Conservation (phyloP, 2,329 filamentous ascomycete genomes). For the Monilinia laxa region DNA sequence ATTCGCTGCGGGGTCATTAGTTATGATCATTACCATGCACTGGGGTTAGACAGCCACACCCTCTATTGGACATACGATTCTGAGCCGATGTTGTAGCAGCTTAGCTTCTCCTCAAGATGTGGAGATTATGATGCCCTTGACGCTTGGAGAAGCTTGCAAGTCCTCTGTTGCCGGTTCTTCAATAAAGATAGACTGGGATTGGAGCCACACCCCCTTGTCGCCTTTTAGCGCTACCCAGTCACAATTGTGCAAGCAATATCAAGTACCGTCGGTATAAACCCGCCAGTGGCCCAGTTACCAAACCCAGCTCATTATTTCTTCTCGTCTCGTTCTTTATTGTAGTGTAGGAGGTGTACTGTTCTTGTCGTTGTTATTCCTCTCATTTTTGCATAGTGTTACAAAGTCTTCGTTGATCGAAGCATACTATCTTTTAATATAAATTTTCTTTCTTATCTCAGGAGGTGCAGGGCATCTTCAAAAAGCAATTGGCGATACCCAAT, state of each 20-base stretch:
- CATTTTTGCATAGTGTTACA: constrained; percentile 26
- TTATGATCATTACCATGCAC: constrained; percentile 1
- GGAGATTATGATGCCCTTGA: constrained; percentile 16
- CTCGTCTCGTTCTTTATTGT: constrained; percentile 20
- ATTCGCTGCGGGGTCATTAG: constrained; percentile 5
- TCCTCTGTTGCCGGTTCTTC: constrained; percentile 23
- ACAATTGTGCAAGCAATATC: constrained; percentile 15
- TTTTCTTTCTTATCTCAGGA: constrained; percentile 25
- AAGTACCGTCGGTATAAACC: constrained; percentile 22
- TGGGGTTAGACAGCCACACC: constrained; percentile 2
- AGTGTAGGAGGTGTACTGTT: constrained; percentile 20
- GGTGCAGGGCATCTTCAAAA: constrained; percentile 38
- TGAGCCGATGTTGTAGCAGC: constrained; percentile 13
- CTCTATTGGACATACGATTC: constrained; percentile 15
- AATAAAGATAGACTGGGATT: constrained; percentile 13
- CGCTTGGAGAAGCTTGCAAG: constrained; percentile 11
- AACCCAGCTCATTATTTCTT: constrained; percentile 7
- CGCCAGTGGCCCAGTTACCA: constrained; percentile 15
- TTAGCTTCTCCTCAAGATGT: neutral
- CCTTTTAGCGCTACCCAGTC: constrained; percentile 15
- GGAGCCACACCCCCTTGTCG: constrained; percentile 14
- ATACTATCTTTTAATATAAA: constrained; percentile 41
- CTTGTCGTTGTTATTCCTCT: constrained; percentile 26
- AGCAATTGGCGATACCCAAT: constrained; percentile 29
- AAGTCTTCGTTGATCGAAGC: constrained; percentile 44